Base-by-base conservation (phyloP, 202 grass and related monocot genomes). In the Setaria italica region DNA sequence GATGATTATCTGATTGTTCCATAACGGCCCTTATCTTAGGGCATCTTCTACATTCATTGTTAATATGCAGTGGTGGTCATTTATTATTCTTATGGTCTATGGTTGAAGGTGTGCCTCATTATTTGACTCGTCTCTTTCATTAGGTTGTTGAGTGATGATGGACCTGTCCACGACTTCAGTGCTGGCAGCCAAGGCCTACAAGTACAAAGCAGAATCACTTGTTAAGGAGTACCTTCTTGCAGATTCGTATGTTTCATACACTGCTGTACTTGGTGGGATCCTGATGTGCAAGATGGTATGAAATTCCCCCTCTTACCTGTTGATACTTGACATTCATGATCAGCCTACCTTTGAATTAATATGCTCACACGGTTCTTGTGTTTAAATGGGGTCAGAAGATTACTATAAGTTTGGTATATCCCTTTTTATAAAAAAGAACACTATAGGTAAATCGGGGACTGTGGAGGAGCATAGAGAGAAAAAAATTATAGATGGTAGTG, bases 271-370 rank as follows among this genome's bases (percentile, higher is more conserved):
- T 81, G 83, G 87, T 85, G 97, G 93, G 66, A 90, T 96, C 85
- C 80, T 99, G 56, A 92, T 99, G 90, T 99, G 92, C 90, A 99
- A 99, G 86, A 90, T 96, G 93, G 97, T 99, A 96, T 46, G 6
- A 74, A 65, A 30, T 15, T 3, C 32, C 9, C 59, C 51, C 43
- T 80, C 71, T 80, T 82, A 78, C 43, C 1, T 70, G 20, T 85
- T 79, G 45, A 59, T 47, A 53, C 5, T 80, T 84, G 53, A 62
- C 33, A 69, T n/a, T 82, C 48, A 82, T 21, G 21, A 53, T 66
- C 33, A 72, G 8, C 11, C 21, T 71, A 67, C 51, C 48, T 76
- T 57, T 80, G 47, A 43, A 80, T 80, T 67, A 43, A 17, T 54
- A 77, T 79, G 16, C 17, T 89, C n/a, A 9, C 16, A 82, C 82